phyloP scores from a whole-genome alignment of 257 asterid genomes.

The Nicotiana tabacum region DNA sequence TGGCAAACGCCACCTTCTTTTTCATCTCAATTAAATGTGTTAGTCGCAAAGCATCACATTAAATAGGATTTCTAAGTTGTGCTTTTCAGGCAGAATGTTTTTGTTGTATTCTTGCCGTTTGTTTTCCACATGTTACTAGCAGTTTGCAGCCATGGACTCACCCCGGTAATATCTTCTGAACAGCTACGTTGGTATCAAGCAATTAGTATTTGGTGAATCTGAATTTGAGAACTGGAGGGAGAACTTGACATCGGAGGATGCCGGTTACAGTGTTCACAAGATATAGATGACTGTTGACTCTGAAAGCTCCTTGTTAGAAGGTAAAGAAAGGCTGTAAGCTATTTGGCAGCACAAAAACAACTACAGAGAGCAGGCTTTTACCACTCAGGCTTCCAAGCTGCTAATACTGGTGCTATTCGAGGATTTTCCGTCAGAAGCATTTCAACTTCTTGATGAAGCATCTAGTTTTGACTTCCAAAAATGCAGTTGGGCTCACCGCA shows the following conservation, averaged over 20 bases:
- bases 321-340: neutral
- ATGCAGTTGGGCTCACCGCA: neutral
- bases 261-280: slow-evolving; percentile 69
- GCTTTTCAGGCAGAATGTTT: neutral
- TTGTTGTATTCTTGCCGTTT: neutral
- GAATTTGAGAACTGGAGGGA: slow-evolving; percentile 80
- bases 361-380: neutral
- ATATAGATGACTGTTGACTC: slow-evolving; percentile 40
- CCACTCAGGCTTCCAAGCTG: neutral
- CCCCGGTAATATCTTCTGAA: slow-evolving; percentile 3
- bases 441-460: neutral
- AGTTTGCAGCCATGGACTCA: neutral
- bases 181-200: slow-evolving; percentile 87
- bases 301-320: neutral
- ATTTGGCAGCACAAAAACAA: neutral
- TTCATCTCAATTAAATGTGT: neutral
- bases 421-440: neutral
- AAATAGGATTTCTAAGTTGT: neutral
- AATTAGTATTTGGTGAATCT: slow-evolving; percentile 83
- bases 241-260: slow-evolving; percentile 68
- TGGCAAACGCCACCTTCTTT: neutral
- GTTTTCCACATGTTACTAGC: neutral
- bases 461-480: neutral
- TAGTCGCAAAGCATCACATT: neutral
- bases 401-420: neutral